Conservation (phyloP, 345 rosid genomes). For the Syzygium grande region DNA sequence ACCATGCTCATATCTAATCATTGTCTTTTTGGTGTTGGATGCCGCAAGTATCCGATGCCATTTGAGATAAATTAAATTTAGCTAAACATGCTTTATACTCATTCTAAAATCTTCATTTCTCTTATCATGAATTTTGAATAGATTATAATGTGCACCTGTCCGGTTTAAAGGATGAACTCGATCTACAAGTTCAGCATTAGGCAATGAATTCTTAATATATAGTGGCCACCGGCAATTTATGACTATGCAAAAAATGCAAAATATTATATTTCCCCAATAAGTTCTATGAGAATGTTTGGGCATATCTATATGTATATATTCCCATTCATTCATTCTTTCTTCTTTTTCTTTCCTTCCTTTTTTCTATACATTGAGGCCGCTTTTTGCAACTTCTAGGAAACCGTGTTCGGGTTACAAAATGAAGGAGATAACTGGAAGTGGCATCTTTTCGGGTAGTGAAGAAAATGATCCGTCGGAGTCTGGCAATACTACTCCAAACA, state of each 20-base stretch:
- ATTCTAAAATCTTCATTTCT: neutral
- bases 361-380: neutral
- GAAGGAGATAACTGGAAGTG: constrained; percentile 98
- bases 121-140: neutral
- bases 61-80: neutral
- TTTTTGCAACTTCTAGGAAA: constrained; percentile 37
- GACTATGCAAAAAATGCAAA: neutral
- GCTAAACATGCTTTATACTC: neutral
- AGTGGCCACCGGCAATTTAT: neutral
- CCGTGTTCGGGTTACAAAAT: constrained; percentile 91
- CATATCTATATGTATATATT: neutral
- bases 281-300: neutral
- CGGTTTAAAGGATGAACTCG: neutral
- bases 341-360: neutral
- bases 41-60: neutral
- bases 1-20: neutral
- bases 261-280: neutral
- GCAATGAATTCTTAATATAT: neutral
- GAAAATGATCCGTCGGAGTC: constrained; percentile 42
- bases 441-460: constrained; percentile 59
- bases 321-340: neutral
- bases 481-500: constrained; percentile 30
- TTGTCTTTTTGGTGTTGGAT: neutral
- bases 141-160: neutral
- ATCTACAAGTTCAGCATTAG: neutral